Conservation (phyloP, 116 monocot species). For the Phalaenopsis hybrid region DNA sequence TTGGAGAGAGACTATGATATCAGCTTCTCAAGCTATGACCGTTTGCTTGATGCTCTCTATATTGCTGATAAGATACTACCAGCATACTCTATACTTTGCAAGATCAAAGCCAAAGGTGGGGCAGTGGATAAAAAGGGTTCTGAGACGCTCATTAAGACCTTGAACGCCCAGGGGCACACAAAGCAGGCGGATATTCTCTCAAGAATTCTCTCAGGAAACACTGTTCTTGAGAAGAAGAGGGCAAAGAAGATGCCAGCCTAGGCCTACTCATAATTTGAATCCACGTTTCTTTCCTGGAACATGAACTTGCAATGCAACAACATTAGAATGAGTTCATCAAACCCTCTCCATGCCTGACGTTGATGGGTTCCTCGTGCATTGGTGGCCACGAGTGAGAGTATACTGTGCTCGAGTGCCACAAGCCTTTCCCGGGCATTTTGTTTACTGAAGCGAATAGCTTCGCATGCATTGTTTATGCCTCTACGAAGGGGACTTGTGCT, state of each 20-base stretch:
- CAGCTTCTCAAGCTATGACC: constrained; percentile 59
- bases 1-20: constrained; percentile 72
- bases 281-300: neutral
- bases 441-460: neutral
- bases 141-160: constrained; percentile 53
- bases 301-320: neutral
- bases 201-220: constrained; percentile 47
- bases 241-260: constrained; percentile 22
- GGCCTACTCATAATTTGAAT: constrained; percentile 14
- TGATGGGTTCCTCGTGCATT: too few species aligned
- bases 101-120: constrained; percentile 77
- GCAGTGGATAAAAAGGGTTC: constrained; percentile 54
- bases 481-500: neutral
- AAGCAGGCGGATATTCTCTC: constrained; percentile 80
- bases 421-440: neutral
- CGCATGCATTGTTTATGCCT: neutral
- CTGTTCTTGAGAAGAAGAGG: constrained; percentile 19
- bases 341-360: too few species aligned
- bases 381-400: neutral
- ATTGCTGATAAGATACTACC: constrained; percentile 52
- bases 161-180: constrained; percentile 71
- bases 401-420: neutral
- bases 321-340: neutral
- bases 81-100: constrained; percentile 75
- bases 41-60: constrained; percentile 56